Base-by-base conservation (phyloP, 2,329 filamentous ascomycete genomes). In the Rhexocercosporidium sp. region DNA sequence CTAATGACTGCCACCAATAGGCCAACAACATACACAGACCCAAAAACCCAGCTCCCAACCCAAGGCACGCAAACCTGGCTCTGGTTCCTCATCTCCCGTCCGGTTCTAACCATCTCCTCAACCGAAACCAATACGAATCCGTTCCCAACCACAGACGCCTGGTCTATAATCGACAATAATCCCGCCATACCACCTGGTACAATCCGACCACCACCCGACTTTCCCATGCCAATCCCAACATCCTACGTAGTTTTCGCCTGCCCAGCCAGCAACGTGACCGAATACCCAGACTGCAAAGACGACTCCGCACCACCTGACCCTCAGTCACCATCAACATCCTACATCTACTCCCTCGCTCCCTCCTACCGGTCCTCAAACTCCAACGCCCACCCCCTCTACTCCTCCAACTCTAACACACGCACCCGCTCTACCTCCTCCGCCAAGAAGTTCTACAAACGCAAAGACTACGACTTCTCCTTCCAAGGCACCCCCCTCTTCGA, bases 401-500 rank as follows among this genome's bases (percentile, higher is more conserved):
- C n/a, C n/a, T 16, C 39, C 22, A 18, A 9, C 12, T 14, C 39
- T n/a, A n/a, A 44, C n/a, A 46, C n/a, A 1, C 39, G 44, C 27
- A 25, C 46, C 16, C 3, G 16, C 25, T 27, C 20, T 16, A 3
- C n/a, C 1, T 44, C 54, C 16, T 5, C 22, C 3, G 39, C 27
- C 9, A 68, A 51, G 4, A 69, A 56, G 54, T 20, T 71, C 39
- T 34, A 65, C 46, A 72, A 73, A 49, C 69, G 74, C 29, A 68
- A 56, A 46, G 74, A 77, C 60, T 73, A 72, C 62, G 73, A 76
- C 22, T 71, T 77, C 63, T 74, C 72, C 2, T 70, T 69, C 65
- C 65, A 68, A 51, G 75, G 75, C n/a, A 27, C 69, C 0, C 75
- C 75, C 0, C 60, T 76, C 65, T 77, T 77, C 57, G 75, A 77